Evolutionary conservation across 75 land plant species (phyloP), one percentile per base, ranked within the genome.

Genomic region (Cryptomeria japonica): DNA sequence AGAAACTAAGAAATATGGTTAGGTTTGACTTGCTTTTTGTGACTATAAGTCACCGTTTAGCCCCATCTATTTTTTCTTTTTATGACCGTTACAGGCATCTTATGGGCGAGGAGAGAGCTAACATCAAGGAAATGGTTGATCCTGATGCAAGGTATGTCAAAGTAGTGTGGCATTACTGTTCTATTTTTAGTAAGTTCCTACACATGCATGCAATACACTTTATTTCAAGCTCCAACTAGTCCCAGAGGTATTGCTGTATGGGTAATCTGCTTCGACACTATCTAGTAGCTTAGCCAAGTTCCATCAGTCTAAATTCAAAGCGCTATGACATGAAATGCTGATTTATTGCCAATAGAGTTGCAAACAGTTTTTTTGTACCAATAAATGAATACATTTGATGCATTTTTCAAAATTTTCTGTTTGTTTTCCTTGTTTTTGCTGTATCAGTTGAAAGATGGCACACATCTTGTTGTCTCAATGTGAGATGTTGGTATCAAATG

Each of bases 71-170:
- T 19, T 88, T 72, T 89, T 93, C 95, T 86, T 94, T 96, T 87
- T 94, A 93, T 85, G 91, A 91, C 51, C 89, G 88, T 15, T 93
- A 89, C 87, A 88, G 88, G 49, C 91, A 94, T 44, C 87, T 94
- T 75, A 51, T 93, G 22, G 92, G 88, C 16, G 84, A 86, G 55
- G 77, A 64, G 32, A 85, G 89, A 78, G 72, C 84, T 49, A 34
- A 85, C 51, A 86, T 85, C 11, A 76, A 56, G 41, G 89, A 87
- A 83, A 64, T 78, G 44, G 83, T 89, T 31, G 72, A 89, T 91
- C 93, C 90, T 64, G 51, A 18, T 42, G 18, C 94, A 88, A 92
- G 91, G 92, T 91, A 70, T 22, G 83, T 70, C 6, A 39, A 38
- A 78, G 18, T 2, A 32, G 56, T 19, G 44, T 87, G 39, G 70